Conservation (phyloP, 352 stramenopile species). For the Pythium sp. region DNA sequence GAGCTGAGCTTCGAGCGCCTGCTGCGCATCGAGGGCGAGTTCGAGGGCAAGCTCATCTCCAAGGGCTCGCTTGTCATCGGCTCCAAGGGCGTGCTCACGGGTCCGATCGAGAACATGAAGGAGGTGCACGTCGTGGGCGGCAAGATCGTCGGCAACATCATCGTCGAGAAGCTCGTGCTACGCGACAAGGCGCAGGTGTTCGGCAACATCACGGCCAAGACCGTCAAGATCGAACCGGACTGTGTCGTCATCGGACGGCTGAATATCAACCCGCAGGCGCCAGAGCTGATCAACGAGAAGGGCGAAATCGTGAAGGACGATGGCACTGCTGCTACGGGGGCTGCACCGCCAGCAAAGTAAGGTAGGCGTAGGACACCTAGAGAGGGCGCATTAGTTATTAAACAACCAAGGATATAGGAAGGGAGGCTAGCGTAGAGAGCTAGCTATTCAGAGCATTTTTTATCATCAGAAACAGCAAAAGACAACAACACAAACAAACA, state of each 20-base stretch:
- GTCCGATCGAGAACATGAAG: conserved; percentile 87
- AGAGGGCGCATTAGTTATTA: conserved; percentile 3
- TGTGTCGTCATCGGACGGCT: conserved; percentile 81
- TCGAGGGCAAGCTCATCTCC: conserved; percentile 87
- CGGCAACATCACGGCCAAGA: conserved; percentile 89
- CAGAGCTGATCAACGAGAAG: conserved; percentile 81
- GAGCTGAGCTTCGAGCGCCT: conserved; percentile 89
- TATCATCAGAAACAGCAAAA: conserved; percentile 14
- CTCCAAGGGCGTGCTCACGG: conserved; percentile 71
- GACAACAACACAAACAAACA: conserved; percentile 18
- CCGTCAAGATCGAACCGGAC: conserved; percentile 86
- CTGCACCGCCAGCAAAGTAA: neutral
- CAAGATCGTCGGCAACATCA: conserved; percentile 85
- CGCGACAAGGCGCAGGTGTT: conserved; percentile 86
- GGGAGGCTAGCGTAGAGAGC: neutral
- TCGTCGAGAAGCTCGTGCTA: conserved; percentile 81
- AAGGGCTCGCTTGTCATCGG: conserved; percentile 88
- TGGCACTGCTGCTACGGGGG: neutral
- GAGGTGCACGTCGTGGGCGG: conserved; percentile 84
- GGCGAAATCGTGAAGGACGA: conserved; percentile 60
- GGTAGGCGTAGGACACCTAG: neutral
- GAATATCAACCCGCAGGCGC: conserved; percentile 87
- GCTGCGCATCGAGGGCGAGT: conserved; percentile 88
- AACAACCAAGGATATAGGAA: neutral
- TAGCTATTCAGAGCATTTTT: conserved; percentile 2